Base-by-base conservation (phyloP, 2,329 filamentous ascomycete species). In the Calonectria pauciramosa region DNA sequence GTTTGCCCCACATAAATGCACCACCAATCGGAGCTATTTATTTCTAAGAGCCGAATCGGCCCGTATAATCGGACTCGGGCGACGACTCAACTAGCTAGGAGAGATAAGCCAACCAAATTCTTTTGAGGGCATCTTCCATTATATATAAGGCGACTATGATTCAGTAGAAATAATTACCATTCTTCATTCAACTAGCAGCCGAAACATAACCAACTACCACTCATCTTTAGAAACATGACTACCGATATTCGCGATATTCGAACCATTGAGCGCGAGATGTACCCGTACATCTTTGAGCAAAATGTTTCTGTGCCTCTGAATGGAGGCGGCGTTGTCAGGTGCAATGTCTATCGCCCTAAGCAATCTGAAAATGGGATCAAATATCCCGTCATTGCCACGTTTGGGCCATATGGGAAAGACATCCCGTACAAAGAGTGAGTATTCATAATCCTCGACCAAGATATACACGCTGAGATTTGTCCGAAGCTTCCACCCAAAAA, bases 401-500 rank as follows among this genome's bases (percentile, higher is more conserved):
- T 63, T 11, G 59, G 59, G 13, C 59, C 59, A n/a, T 63, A 63
- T 44, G 59, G 59, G 16, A 63, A 63, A 26, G 59, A 63, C 10
- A 34, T 63, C 16, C 59, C 59, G 5, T 63, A 63, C 38, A 44
- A 41, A 30, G 36, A 41, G 59, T 63, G 18, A 10, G 59, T 20
- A 41, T n/a, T 14, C 3, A 30, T 13, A 3, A 36, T 13, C 23
- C 38, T 14, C 14, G 3, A 13, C 10, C 1, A 63, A 63, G 18
- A n/a, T 3, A 44, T 30, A 13, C 59, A 44, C 20, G 23, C 38
- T 63, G 34, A 63, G 2, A 63, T 44, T 18, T 26, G 13, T 41
- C 16, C 6, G 5, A 20, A 67, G 64, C 3, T 52, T 67, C 13
- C 18, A 52, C 11, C 30, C 64, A 4, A 16, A 67, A 16, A 87